phyloP scores from a whole-genome alignment of 2,329 filamentous ascomycete species.

The Sarocladiaceae sp. region DNA sequence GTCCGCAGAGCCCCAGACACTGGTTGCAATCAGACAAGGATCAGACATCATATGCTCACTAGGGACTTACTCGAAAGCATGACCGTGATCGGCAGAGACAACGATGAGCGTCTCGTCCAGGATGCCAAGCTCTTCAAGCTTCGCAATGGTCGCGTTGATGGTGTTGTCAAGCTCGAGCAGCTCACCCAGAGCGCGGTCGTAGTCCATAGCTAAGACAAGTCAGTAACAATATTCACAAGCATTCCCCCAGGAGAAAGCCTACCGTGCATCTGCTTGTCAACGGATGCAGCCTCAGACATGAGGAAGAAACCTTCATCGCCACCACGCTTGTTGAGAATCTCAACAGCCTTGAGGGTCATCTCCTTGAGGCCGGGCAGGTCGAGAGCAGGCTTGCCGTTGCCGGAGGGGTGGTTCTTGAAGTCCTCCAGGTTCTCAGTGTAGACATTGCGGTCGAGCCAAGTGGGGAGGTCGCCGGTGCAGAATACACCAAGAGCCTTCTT shows the following conservation, averaged over 20 bases:
- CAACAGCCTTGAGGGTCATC: slow-evolving; percentile 83
- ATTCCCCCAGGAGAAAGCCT: not conserved
- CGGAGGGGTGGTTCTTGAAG: slow-evolving; percentile 63
- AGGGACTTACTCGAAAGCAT: slow-evolving; percentile 63
- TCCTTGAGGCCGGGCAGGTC: slow-evolving; percentile 81
- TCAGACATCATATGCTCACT: not conserved
- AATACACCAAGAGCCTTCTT: slow-evolving; percentile 72
- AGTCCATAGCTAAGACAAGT: slow-evolving; percentile 51
- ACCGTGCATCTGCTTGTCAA: slow-evolving; percentile 85
- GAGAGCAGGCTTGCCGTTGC: slow-evolving; percentile 54
- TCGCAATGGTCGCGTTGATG: slow-evolving; percentile 64
- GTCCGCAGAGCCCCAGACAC: slow-evolving; percentile 73
- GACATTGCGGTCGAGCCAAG: slow-evolving; percentile 82
- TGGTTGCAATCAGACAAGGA: slow-evolving; percentile 13
- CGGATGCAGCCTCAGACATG: slow-evolving; percentile 79
- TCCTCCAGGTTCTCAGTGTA: slow-evolving; percentile 63
- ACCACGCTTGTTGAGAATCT: slow-evolving; percentile 63
- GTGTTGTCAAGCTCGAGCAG: slow-evolving; percentile 83
- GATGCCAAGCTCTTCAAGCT: slow-evolving; percentile 58
- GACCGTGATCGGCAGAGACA: slow-evolving; percentile 82
- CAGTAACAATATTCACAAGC: not conserved
- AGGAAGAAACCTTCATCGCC: slow-evolving; percentile 74
- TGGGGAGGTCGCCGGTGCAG: slow-evolving; percentile 66
- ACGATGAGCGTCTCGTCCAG: slow-evolving; percentile 72
- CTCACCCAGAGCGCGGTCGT: slow-evolving; percentile 78